phyloP scores from a whole-genome alignment of 495 filamentous ascomycete genomes.

The Neurospora discreta region DNA sequence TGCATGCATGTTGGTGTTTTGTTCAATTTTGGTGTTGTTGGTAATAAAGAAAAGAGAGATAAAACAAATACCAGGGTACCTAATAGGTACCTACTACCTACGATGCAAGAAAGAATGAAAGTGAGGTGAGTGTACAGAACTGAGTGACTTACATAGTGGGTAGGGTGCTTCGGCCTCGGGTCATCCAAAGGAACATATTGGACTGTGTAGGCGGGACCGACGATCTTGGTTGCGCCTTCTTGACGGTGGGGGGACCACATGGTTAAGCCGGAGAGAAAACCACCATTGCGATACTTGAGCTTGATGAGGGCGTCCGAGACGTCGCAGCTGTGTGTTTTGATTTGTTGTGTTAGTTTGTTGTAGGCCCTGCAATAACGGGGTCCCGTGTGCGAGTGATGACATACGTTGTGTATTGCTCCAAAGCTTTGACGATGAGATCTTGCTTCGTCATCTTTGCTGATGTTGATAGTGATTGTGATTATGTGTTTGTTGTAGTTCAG shows the following conservation, averaged over 20 bases:
- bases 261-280: slow-evolving; percentile 45
- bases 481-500: neutral
- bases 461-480: neutral
- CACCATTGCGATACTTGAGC: slow-evolving; percentile 39
- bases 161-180: slow-evolving; percentile 30
- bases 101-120: no score
- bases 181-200: slow-evolving; percentile 38
- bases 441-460: slow-evolving; percentile 13
- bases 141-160: slow-evolving; percentile 35
- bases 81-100: no score
- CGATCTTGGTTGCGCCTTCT: slow-evolving; percentile 40
- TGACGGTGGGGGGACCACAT: slow-evolving; percentile 46
- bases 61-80: no score
- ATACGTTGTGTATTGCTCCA: slow-evolving; percentile 35
- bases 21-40: neutral
- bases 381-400: neutral
- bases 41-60: no score
- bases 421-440: slow-evolving; percentile 26
- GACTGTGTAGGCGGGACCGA: slow-evolving; percentile 49
- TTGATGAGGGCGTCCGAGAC: slow-evolving; percentile 39
- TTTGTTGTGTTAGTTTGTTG: slow-evolving; percentile 1
- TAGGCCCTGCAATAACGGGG: neutral
- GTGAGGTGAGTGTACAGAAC: neutral
- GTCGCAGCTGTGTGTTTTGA: slow-evolving; percentile 24
- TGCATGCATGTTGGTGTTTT: neutral